Evolutionary conservation across 2,329 filamentous ascomycete genomes (phyloP), one percentile per base, ranked within the genome.

Genomic region (Uncinocarpus reesii): DNA sequence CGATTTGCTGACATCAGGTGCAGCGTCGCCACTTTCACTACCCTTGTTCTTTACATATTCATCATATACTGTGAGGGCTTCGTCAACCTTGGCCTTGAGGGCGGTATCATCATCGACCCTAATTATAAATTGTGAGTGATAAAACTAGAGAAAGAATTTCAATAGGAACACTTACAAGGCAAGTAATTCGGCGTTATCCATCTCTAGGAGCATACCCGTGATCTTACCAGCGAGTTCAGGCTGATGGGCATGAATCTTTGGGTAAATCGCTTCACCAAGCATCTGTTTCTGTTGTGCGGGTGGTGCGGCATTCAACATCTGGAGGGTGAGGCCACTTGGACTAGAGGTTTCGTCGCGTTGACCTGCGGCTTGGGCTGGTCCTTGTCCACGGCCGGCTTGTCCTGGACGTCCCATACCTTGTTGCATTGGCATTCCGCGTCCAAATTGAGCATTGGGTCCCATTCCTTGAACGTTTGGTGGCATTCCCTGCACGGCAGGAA

Each of bases 131-230:
- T 32, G 50, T 60, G 55, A 46, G 48, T 23, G 23, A 18, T 38
- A 16, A 4, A n/a, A n/a, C 18, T 8, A 28, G 23, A 37, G 6
- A 18, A n/a, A 20, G 20, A 28, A 45, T 29, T 18, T 47, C 24
- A 16, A 23, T 4, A 21, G n/a, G 10, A 5, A 7, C 56, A 86
- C 89, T 86, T 83, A 95, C 86, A 98, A 79, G 72, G 86, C 86
- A 65, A 98, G 78, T 60, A 98, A 76, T 75, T 98, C 92, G 50
- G 77, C 68, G 72, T 96, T 96, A 62, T 96, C 92, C 92, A 98
- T 98, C 79, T 98, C 92, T 61, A 98, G 73, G 62, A 98, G 84
- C 92, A 98, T 98, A 72, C 92, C 92, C 53, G 92, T 98, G 69
- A 98, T 96, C 83, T 98, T 98, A 66, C 92, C 92, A 54, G 92